Evolutionary conservation across 2,329 filamentous ascomycete species (phyloP), one percentile per base, ranked within the genome.

Genomic region (Hansfordia pulvinata): DNA sequence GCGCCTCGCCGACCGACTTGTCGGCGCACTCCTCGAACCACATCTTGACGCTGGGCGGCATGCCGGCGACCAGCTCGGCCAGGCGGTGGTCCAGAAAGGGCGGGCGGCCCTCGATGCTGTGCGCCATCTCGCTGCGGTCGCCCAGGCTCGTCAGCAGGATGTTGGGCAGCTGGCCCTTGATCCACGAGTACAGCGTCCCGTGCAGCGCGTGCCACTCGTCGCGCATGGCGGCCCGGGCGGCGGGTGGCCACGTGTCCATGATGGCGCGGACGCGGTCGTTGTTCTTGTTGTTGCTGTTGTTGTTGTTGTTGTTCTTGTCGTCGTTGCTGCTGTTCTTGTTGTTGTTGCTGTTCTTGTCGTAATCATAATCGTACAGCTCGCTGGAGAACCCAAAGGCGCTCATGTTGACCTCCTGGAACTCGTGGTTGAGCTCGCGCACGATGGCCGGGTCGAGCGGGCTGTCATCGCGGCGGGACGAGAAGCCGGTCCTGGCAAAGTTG

Each of bases 71-170:
- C 10, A 36, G 30, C 25, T 36, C 35, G 10, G 33, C 28, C 17
- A 37, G 33, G 6, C 34, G 15, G 20, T 37, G 35, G 30, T 37
- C 35, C 14, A 37, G 31, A 9, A 35, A 37, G 10, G 35, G 33
- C 3, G 35, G 34, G 5, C 35, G 33, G 10, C 31, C 35, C 23
- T 36, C 33, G n/a, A 37, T 30, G 23, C 32, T 33, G 31, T 37
- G 35, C 11, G 35, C 33, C 35, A 37, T 35, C 26, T 37, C 35
- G 19, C 27, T 25, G n/a, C 35, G 35, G 26, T 37, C 35, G 12
- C 35, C 35, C 3, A 36, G 24, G 6, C 20, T 19, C 8, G 33
- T 36, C 17, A 37, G 24, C 16, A 37, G 28, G 12, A 31, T 15
- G 20, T 32, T 31, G 18, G 30, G 21, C 8, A 37, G 25, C 15